phyloP scores from a whole-genome alignment of 257 asterid species.

The Mentha longifolia region DNA sequence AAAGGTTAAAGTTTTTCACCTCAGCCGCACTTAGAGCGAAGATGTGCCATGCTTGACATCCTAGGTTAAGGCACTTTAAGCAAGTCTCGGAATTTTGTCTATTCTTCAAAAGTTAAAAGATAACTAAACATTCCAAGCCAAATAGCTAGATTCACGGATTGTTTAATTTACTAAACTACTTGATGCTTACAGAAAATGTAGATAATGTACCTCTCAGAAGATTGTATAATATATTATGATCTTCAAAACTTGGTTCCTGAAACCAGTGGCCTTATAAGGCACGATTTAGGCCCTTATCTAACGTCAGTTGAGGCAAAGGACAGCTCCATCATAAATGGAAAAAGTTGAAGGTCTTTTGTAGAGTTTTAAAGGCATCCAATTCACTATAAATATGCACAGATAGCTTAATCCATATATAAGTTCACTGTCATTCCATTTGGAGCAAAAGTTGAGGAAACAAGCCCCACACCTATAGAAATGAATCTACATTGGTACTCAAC shows the following conservation, averaged over 20 bases:
- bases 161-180: not conserved
- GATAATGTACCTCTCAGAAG: conserved; percentile 3
- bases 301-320: not conserved
- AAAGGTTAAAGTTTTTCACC: not conserved
- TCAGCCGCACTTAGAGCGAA: not conserved
- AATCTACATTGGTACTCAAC: conserved; percentile 23
- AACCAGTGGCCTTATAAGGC: not conserved
- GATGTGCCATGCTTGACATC: not conserved
- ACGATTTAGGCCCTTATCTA: not conserved
- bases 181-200: not conserved
- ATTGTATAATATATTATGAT: not conserved
- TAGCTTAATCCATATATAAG: not conserved
- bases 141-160: not conserved
- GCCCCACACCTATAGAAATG: conserved; percentile 4
- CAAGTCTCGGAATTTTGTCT: not conserved
- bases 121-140: not conserved
- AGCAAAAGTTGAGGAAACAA: not conserved
- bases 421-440: not conserved
- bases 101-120: not conserved
- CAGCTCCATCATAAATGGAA: not conserved
- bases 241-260: not conserved
- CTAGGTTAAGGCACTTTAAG: not conserved
- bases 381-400: not conserved
- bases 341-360: not conserved
- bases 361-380: not conserved